A percentile compares a stretch with the other conserved stretches of the same genome.
These are phyloP conservation scores for Coniochaeta sp. DNA, from an alignment of 2,329 filamentous ascomycete genomes.

Conservation along the genomic window DNA sequence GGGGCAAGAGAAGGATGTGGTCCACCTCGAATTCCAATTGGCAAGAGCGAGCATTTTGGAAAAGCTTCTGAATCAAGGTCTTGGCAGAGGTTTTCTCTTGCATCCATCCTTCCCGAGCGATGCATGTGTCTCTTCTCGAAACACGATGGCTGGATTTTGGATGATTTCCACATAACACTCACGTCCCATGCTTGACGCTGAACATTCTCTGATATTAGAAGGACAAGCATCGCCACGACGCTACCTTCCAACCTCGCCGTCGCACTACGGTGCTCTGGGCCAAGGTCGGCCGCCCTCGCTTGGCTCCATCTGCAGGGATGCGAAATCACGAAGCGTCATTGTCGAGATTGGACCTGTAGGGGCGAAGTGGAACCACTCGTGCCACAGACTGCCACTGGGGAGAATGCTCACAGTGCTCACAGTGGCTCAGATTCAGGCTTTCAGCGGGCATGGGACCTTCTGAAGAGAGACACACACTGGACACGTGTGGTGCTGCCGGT, in stretches of 20 bases:
- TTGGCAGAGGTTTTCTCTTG: background rate
- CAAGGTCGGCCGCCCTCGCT: background rate
- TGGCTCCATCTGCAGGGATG: constrained; percentile 1
- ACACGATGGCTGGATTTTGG: background rate
- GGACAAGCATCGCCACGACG: background rate
- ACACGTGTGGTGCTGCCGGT: no score
- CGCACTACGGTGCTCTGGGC: background rate
- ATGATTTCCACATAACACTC: background rate
- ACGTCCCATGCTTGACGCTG: background rate
- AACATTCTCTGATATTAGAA: background rate
- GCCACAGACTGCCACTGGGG: no score
- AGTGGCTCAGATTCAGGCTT: no score
- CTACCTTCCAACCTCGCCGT: background rate
- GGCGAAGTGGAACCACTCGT: no score
- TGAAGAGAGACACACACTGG: no score
- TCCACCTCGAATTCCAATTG: background rate
- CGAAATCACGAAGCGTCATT: constrained; percentile 4
- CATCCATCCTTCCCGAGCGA: background rate
- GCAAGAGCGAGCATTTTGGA: background rate
- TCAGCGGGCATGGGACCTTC: no score
- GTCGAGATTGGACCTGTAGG: background rate
- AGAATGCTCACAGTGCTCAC: no score
- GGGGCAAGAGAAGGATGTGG: background rate
- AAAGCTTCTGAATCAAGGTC: background rate
- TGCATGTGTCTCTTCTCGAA: background rate